These are phyloP conservation scores for Talaromyces albobiverticillius DNA, from an alignment of 2,329 filamentous ascomycete genomes.

Conservation along the genomic window DNA sequence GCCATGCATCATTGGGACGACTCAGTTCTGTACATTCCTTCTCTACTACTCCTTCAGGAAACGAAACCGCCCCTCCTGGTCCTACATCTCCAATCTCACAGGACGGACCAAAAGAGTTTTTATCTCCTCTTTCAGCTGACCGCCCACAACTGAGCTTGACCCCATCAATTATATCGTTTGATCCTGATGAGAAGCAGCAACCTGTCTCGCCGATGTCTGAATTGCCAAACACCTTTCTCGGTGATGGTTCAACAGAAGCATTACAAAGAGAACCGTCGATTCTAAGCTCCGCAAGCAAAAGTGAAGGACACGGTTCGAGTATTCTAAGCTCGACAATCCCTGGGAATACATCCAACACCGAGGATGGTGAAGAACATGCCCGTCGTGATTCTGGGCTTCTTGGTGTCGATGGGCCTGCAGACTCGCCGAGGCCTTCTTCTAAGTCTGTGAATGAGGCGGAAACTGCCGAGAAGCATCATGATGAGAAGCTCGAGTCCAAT, in stretches of 20 bases:
- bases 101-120: slow-evolving; percentile 20
- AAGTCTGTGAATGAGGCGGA: slow-evolving; percentile 38
- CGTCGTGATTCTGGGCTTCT: slow-evolving; percentile 67
- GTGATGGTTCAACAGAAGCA: slow-evolving; percentile 23
- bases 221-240: slow-evolving; percentile 14
- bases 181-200: slow-evolving; percentile 27
- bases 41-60: slow-evolving; percentile 21
- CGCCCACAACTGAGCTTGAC: slow-evolving; percentile 31
- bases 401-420: slow-evolving; percentile 44
- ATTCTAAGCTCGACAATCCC: slow-evolving; percentile 34
- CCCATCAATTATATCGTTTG: slow-evolving; percentile 31
- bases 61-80: slow-evolving; percentile 19
- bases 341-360: slow-evolving; percentile 45
- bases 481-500: slow-evolving; percentile 34
- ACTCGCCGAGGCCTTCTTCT: slow-evolving; percentile 37
- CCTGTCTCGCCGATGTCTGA: slow-evolving; percentile 2
- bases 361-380: slow-evolving; percentile 66
- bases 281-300: slow-evolving; percentile 35
- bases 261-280: slow-evolving; percentile 36
- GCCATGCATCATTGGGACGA: slow-evolving; percentile 13
- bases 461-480: slow-evolving; percentile 41
- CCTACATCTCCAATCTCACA: slow-evolving; percentile 14
- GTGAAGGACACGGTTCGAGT: slow-evolving; percentile 33
- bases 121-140: slow-evolving; percentile 24
- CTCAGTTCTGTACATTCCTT: slow-evolving; percentile 22